Evolutionary conservation across 257 asterid genomes (phyloP), one percentile per base, ranked within the genome.

Genomic region (Solanum clarkiae): DNA sequence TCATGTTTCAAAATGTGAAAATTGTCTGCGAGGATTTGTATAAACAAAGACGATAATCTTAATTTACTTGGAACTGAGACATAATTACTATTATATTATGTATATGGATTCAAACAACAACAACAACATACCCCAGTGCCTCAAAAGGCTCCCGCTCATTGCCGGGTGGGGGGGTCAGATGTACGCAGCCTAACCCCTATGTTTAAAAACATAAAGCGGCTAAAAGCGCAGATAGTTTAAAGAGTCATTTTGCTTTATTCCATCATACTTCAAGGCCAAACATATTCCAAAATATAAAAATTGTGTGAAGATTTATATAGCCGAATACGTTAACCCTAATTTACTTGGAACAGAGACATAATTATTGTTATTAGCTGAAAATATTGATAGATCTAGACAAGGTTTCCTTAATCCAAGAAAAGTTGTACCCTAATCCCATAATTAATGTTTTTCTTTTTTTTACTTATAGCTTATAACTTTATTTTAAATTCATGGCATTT

Each of bases 371-470:
- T 70, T 70, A 70, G 26, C 53, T 9, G 22, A 40, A 18, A 70
- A 40, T 40, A 18, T 18, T 70, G 26, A 18, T 71, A 60, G 22
- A 7, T 54, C 32, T 71, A 71, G 80, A 71, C 87, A 83, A 51
- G 71, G 79, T 86, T 84, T 84, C 84, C 81, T 85, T 70, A 82
- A 29, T 83, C 72, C 63, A 80, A 45, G 82, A 87, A 86, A 88
- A 85, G 85, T 77, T 81, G 84, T 57, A 86, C 63, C 81, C 16
- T 68, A 75, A 12, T 57, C 57, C 54, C 63, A 53, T 24, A n/a
- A 26, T 68, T 32, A 69, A 17, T 40, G 10, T 16, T 32, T 69
- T 47, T 88, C 74, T 62, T 53, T 42, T 2, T n/a, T 60, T 13
- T 4, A 7, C 6, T 6, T 65, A 2, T 22, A 75, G n/a, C 81